Conservation (phyloP, 192 early-diverging fungal species). For the Physocladia obscura region DNA sequence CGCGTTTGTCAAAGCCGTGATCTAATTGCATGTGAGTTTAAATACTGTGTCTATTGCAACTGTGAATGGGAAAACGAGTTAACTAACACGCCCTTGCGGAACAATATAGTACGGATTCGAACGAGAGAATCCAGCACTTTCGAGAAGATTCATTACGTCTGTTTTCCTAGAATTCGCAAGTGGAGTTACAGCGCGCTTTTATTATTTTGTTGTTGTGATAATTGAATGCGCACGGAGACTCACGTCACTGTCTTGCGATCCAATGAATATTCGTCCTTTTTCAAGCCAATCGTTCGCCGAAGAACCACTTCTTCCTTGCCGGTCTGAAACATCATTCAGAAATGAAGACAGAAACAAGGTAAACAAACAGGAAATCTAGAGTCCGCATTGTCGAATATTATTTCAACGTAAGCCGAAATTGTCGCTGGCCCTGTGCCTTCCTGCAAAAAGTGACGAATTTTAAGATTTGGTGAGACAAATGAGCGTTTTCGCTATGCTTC, state of each 20-base stretch:
- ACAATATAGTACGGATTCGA: conserved; percentile 99
- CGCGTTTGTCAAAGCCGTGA: conserved; percentile 90
- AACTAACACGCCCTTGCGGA: conserved; percentile 86
- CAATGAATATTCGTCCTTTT: conserved; percentile 98
- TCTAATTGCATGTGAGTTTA: conserved; percentile 43
- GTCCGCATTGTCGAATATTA: conserved; percentile 96
- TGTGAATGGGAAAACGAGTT: background rate
- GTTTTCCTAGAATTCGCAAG: conserved; percentile 59
- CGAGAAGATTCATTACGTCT: conserved; percentile 91
- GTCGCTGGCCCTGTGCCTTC: conserved; percentile 89
- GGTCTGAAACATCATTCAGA: conserved; percentile 54
- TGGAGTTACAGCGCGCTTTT: background rate
- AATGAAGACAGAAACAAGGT: background rate
- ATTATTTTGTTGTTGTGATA: background rate
- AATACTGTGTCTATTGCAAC: too few species aligned
- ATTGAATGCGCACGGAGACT: conserved; percentile 13
- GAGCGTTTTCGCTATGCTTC: background rate
- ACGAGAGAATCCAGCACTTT: conserved; percentile 92
- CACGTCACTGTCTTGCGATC: conserved; percentile 88
- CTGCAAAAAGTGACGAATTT: conserved; percentile 34
- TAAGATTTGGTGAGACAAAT: background rate
- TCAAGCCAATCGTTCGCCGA: conserved; percentile 90
- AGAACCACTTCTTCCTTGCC: conserved; percentile 88
- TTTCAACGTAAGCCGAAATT: conserved; percentile 93
- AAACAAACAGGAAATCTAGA: conserved; percentile 78